Evolutionary conservation across 169 alveolate species (phyloP), one percentile per base, ranked within the genome.

Genomic region (Eimeria sp.): DNA sequence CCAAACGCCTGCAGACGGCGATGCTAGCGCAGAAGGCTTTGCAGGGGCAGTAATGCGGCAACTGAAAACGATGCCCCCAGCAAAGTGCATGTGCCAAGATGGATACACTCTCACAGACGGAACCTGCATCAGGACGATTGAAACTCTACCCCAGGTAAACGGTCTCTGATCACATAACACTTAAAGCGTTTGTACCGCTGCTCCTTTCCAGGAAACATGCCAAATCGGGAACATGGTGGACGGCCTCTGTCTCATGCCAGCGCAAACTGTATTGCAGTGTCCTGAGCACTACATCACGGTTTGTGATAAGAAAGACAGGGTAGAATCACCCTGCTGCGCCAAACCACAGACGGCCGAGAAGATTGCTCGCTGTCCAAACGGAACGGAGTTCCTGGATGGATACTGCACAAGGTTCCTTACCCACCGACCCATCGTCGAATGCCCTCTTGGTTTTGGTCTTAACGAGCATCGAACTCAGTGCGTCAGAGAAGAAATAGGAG

Each of bases 321-420:
- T 43, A 18, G 80, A 85, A 60, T 85, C 93, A 30, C 93, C 93
- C 16, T 85, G 93, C n/a, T 85, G 93, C 80, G 93, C 93, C 43
- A 85, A 85, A 46, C 33, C 56, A 33, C 52, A 62, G 60, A 85
- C 82, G 40, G 93, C 93, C 30, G 93, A 85, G 46, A 85, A 46
- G 93, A 64, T 60, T 37, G 82, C 93, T 58, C 62, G 64, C 30
- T 85, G 93, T 43, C 68, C 62, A 85, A 64, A 85, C 56, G 93
- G 82, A 43, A 85, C 80, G 10, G 82, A 60, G 64, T 52, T 54
- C 60, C 64, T 14, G 43, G 93, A 85, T 23, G 93, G 93, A 25
- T 43, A 43, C 64, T 85, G 93, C 80, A 85, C 82, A 54, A 33
- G 93, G 64, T 3, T 85, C 43, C 46, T 85, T 85, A 27, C 93